Conservation (phyloP, 441 rosid species). For the Corymbia citriodora region DNA sequence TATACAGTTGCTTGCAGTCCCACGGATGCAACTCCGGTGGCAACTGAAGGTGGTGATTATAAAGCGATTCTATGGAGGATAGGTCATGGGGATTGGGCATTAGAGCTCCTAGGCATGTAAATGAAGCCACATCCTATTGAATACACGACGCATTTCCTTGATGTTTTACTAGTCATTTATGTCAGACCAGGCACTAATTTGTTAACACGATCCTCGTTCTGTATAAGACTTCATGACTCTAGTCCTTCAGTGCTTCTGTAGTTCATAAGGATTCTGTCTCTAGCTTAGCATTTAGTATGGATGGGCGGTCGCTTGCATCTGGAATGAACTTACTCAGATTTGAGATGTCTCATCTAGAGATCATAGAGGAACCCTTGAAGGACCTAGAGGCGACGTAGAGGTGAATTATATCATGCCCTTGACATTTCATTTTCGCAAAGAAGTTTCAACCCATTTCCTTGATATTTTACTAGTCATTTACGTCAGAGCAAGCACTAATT, state of each 20-base stretch:
- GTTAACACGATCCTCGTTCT: not conserved
- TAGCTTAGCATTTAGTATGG: conserved; percentile 56
- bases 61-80: conserved; percentile 74
- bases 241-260: not conserved
- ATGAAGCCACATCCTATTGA: not conserved
- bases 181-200: not conserved
- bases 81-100: conserved; percentile 72
- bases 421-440: not conserved
- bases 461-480: not conserved
- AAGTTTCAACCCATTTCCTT: not conserved
- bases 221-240: not conserved
- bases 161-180: not conserved
- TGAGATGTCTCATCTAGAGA: conserved; percentile 53
- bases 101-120: conserved; percentile 46
- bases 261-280: conserved; percentile 78
- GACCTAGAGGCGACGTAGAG: conserved; percentile 65
- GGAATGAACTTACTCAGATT: conserved; percentile 65
- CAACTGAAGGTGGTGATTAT: conserved; percentile 86
- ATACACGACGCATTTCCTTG: not conserved
- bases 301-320: conserved; percentile 72
- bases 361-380: conserved; percentile 46
- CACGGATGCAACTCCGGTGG: conserved; percentile 58
- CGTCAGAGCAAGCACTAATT: not conserved
- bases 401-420: conserved; percentile 13
- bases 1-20: conserved; percentile 75